Percentiles rank a stretch among this genome's conserved stretches.
Conservation (phyloP, 352 stramenopile genomes). For the Pelagophyceae sp. region DNA sequence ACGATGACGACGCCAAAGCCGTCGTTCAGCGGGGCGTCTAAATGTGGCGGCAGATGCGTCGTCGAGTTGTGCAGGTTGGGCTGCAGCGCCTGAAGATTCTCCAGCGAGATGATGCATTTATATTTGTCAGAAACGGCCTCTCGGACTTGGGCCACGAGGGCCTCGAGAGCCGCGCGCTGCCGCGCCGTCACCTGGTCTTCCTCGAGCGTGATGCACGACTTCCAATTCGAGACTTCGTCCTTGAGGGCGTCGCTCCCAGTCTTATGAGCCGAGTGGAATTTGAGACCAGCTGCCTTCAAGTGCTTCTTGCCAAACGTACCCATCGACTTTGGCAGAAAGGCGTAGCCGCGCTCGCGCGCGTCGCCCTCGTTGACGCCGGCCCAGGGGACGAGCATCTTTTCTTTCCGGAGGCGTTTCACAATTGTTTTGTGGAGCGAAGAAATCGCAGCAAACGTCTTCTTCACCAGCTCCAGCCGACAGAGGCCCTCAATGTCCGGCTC, state of each 20-base stretch:
- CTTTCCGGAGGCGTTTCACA: not conserved
- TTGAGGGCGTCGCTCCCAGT: conserved; percentile 9
- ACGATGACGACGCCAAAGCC: conserved; percentile 40
- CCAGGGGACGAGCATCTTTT: not conserved
- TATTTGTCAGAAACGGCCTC: not conserved
- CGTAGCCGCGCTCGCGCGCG: not conserved
- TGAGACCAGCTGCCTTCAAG: not conserved
- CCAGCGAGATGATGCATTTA: not conserved
- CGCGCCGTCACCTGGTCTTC: not conserved
- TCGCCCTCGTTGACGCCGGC: not conserved
- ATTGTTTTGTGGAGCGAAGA: not conserved
- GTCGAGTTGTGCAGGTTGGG: conserved; percentile 37
- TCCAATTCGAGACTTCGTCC: conserved; percentile 24
- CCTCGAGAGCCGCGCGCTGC: not conserved
- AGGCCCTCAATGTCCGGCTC: not conserved
- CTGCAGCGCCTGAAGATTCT: conserved; percentile 28
- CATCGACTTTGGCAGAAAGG: not conserved
- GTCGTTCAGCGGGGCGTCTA: conserved; percentile 36
- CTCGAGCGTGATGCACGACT: conserved; percentile 20
- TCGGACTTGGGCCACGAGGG: not conserved
- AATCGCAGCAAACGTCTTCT: not conserved
- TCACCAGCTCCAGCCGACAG: not conserved
- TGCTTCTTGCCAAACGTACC: not conserved
- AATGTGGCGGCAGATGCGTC: conserved; percentile 29
- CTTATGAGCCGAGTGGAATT: conserved; percentile 25